These are phyloP conservation scores for Volvox africanus DNA, from an alignment of 139 green algal genomes.

Conservation along the genomic window DNA sequence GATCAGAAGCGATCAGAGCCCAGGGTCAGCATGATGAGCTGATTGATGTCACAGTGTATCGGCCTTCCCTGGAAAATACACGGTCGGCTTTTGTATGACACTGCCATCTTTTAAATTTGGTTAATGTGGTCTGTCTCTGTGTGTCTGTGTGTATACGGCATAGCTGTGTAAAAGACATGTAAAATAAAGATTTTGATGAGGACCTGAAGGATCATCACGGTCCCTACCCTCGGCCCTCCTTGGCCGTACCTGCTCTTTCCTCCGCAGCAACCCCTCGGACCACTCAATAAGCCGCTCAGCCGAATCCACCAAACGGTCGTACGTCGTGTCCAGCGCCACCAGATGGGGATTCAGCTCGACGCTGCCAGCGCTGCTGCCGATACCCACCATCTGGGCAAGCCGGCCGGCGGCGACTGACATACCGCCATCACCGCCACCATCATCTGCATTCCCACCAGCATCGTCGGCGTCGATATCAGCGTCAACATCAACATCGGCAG, in stretches of 20 bases:
- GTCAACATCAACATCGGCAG: not conserved
- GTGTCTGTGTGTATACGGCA: too few species aligned
- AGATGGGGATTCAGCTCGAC: not conserved
- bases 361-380: not conserved
- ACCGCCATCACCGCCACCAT: not conserved
- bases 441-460: not conserved
- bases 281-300: slow-evolving; percentile 35
- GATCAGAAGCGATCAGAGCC: too few species aligned
- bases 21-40: too few species aligned
- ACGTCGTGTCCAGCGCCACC: slow-evolving; percentile 32
- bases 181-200: too few species aligned
- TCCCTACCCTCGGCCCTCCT: too few species aligned
- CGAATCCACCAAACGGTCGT: slow-evolving; percentile 33
- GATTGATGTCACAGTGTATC: too few species aligned
- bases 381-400: slow-evolving; percentile 37
- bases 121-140: too few species aligned
- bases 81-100: too few species aligned
- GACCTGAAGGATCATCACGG: too few species aligned
- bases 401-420: not conserved
- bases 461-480: not conserved
- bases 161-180: too few species aligned
- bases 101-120: too few species aligned
- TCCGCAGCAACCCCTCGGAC: slow-evolving; percentile 32
- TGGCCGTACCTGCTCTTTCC: slow-evolving; percentile 35
- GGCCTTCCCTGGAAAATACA: too few species aligned